A percentile compares a stretch with the other conserved stretches of the same genome.
Conservation (phyloP, 225 moss, liverwort and hornwort genomes). For the Neckera pumila region DNA sequence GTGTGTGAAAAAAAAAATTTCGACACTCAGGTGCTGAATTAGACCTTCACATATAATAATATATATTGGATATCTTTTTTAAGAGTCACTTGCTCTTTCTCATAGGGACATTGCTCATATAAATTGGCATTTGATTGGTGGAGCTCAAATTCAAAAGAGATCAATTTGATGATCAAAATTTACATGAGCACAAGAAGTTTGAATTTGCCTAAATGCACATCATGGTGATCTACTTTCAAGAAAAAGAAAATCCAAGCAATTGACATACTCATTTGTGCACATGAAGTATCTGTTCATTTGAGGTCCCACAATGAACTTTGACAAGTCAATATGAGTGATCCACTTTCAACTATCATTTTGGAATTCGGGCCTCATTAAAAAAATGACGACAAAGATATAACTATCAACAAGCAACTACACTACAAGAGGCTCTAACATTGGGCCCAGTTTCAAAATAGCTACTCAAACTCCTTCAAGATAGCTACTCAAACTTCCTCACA, state of each 20-base stretch:
- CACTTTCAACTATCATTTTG: not conserved
- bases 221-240: not conserved
- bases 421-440: accelerated
- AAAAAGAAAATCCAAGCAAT: not conserved
- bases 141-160: not conserved
- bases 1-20: too few relatives aligned
- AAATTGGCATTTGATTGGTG: not conserved
- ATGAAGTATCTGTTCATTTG: not conserved
- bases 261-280: accelerated
- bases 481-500: not conserved
- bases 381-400: not conserved
- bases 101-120: accelerated
- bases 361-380: not conserved
- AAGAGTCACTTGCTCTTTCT: not conserved
- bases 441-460: not conserved
- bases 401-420: not conserved
- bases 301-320: not conserved
- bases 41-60: too few relatives aligned
- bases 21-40: too few relatives aligned
- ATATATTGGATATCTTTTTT: not conserved
- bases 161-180: not conserved
- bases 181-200: not conserved
- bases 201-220: not conserved
- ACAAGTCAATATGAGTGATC: not conserved
- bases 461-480: not conserved